phyloP scores from a whole-genome alignment of 176 grass and related monocot genomes.

The Aegilops bicornis region DNA sequence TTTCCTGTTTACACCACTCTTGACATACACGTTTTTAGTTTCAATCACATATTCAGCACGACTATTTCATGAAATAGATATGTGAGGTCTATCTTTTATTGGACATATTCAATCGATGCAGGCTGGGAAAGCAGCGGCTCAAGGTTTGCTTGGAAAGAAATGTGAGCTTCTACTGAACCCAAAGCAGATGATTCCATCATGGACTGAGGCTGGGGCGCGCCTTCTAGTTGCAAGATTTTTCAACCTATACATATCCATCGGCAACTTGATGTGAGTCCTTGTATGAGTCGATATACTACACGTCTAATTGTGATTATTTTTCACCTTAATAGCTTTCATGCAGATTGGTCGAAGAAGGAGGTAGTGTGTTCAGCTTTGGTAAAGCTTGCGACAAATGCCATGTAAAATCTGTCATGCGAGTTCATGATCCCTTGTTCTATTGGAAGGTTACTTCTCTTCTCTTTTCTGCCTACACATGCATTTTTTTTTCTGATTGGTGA shows the following conservation, averaged over 20 bases:
- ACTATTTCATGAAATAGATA: not conserved
- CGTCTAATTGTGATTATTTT: not conserved
- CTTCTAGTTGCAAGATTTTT: not conserved
- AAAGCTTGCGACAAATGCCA: not conserved
- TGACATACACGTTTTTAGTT: not conserved
- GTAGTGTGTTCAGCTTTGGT: not conserved
- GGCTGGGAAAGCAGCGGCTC: not conserved
- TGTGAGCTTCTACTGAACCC: not conserved
- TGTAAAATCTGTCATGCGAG: not conserved
- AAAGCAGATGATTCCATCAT: not conserved
- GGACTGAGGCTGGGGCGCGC: not conserved
- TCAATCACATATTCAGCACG: not conserved
- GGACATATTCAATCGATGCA: not conserved
- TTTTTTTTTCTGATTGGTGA: not conserved
- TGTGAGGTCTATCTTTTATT: not conserved
- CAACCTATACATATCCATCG: not conserved
- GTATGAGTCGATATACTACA: not conserved
- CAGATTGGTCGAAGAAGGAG: not conserved
- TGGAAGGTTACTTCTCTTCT: not conserved
- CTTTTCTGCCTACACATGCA: not conserved
- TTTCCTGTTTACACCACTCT: not conserved
- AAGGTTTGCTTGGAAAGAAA: slow-evolving; percentile 4
- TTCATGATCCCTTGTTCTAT: not conserved
- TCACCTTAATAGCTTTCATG: not conserved
- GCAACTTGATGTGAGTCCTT: not conserved